These are phyloP conservation scores for Pseudisothecium myosuroides DNA, from an alignment of 225 moss, liverwort and hornwort species.

Conservation along the genomic window DNA sequence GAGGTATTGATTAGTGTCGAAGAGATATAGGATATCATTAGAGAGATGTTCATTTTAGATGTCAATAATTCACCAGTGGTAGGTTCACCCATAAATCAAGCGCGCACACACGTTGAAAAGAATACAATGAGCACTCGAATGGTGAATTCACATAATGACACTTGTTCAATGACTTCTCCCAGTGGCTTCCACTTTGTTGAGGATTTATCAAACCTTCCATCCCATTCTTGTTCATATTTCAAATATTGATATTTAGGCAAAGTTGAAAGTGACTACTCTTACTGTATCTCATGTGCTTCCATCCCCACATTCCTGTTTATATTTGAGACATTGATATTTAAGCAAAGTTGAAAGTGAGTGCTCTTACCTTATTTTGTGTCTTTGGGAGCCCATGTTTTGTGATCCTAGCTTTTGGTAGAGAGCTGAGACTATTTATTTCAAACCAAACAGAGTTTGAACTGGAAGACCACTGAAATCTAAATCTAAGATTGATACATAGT, in stretches of 20 bases:
- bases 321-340: not conserved
- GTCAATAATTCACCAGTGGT: rapidly evolving
- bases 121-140: not conserved
- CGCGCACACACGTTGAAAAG: not conserved
- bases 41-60: not conserved
- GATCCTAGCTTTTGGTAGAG: not conserved
- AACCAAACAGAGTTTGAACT: not conserved
- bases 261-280: not conserved
- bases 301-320: not conserved
- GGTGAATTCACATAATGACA: no score
- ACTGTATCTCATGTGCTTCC: no score
- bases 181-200: rapidly evolving
- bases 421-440: not conserved
- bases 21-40: not conserved
- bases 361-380: not conserved
- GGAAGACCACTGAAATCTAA: not conserved
- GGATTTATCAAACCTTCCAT: not conserved
- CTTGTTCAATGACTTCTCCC: not conserved
- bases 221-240: not conserved
- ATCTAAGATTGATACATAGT: not conserved
- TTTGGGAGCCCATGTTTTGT: not conserved
- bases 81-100: not conserved
- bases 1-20: rapidly evolving
- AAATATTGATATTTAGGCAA: not conserved
- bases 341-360: not conserved